Conservation (phyloP, 176 grass and related monocot genomes). For the Hsuehochloa calcarea region DNA sequence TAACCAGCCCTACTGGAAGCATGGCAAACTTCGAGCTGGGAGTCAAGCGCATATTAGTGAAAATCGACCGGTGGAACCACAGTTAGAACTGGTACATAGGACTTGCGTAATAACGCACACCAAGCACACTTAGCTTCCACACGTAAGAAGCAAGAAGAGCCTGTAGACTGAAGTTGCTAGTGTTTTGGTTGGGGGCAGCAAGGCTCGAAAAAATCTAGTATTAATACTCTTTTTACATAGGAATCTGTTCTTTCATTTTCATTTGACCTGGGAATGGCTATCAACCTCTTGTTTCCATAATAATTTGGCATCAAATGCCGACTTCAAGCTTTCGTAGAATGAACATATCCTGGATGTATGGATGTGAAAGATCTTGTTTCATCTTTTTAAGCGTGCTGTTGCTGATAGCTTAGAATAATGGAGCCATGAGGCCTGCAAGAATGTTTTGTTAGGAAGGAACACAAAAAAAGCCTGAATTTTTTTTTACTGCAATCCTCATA, state of each 20-base stretch:
- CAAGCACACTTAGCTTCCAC: not conserved
- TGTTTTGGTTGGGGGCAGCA: not conserved
- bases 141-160: slow-evolving; percentile 1
- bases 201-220: slow-evolving; percentile 4
- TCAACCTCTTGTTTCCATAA: slow-evolving; percentile 14
- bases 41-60: not conserved
- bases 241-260: not conserved
- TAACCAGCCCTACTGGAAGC: not conserved
- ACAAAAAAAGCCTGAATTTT: not conserved
- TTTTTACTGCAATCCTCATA: not conserved
- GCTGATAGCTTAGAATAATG: not conserved
- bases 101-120: not conserved
- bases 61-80: not conserved
- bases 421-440: not conserved
- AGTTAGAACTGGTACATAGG: not conserved
- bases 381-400: not conserved
- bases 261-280: not conserved
- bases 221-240: not conserved
- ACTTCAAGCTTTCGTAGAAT: not conserved
- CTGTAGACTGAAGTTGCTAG: not conserved
- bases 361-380: not conserved
- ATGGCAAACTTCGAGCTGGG: not conserved
- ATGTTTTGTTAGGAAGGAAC: not conserved
- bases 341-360: not conserved
- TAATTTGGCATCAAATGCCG: slow-evolving; percentile 9